phyloP scores from a whole-genome alignment of 129 eudicot genomes.

The Scalesia atractyloides region DNA sequence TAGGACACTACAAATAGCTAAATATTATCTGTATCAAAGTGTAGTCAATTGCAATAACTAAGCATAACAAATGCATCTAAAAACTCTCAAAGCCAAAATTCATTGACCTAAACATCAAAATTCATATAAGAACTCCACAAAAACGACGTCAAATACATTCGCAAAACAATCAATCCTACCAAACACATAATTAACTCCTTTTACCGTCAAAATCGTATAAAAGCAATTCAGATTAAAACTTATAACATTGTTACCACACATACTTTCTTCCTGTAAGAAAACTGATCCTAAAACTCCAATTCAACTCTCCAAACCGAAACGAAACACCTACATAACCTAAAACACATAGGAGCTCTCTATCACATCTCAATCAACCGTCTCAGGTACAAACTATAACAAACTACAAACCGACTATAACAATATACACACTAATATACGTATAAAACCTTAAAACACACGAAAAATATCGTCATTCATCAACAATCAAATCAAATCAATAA shows the following conservation, averaged over 20 bases:
- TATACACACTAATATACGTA: too few species aligned
- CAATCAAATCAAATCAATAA: background rate
- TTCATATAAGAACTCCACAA: background rate
- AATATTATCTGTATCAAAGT: background rate
- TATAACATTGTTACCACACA: background rate
- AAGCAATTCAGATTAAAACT: background rate
- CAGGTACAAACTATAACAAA: too few species aligned
- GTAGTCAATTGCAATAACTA: background rate
- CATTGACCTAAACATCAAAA: constrained; percentile 16
- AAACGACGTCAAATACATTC: constrained; percentile 1
- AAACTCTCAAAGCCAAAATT: background rate
- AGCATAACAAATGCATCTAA: background rate
- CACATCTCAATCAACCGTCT: background rate
- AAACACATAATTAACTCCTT: constrained; percentile 11
- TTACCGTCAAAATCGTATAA: background rate
- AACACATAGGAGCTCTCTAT: background rate
- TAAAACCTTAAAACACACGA: background rate
- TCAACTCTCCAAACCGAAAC: constrained; percentile 1
- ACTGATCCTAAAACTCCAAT: constrained; percentile 3
- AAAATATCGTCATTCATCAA: background rate
- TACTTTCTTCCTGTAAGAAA: background rate
- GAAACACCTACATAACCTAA: background rate
- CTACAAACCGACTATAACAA: too few species aligned
- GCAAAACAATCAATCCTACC: background rate
- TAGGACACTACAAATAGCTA: background rate